A percentile compares a stretch with the other conserved stretches of the same genome.
Conservation (phyloP, 1,139 yeast species). For the Debaryomyces coudertii region DNA sequence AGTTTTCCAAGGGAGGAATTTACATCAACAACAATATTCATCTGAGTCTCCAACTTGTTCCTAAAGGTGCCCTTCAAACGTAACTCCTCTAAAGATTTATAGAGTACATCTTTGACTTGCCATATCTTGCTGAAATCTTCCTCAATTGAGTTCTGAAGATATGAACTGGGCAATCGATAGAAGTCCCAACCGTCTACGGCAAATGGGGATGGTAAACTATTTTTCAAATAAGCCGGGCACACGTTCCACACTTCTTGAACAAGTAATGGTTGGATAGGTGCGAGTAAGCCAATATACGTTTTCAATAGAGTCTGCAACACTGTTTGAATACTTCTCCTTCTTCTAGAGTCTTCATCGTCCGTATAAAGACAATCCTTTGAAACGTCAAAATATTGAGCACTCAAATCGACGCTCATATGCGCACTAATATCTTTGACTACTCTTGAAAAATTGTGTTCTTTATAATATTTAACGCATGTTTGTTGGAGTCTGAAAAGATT, state of each 20-base stretch:
- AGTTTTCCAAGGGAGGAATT: constrained; percentile 15
- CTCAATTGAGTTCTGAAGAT: constrained; percentile 33
- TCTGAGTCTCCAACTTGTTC: constrained; percentile 65
- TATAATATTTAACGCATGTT: constrained; percentile 49
- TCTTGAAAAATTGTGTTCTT: constrained; percentile 64
- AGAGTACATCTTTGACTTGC: constrained; percentile 51
- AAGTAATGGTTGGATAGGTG: constrained; percentile 82
- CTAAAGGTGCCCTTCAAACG: constrained; percentile 47
- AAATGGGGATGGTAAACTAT: constrained; percentile 53
- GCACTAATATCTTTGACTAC: constrained; percentile 65
- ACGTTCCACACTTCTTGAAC: constrained; percentile 88
- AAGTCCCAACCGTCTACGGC: constrained; percentile 43
- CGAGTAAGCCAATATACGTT: constrained; percentile 63
- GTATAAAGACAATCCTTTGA: constrained; percentile 87
- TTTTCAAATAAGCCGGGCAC: constrained; percentile 39
- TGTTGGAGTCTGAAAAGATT: constrained; percentile 54
- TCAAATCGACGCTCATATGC: constrained; percentile 74
- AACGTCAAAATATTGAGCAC: constrained; percentile 84
- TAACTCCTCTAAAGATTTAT: constrained; percentile 40
- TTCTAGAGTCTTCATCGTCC: constrained; percentile 48
- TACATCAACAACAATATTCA: constrained; percentile 36
- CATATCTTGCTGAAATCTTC: constrained; percentile 45
- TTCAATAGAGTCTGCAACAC: constrained; percentile 65
- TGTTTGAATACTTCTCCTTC: constrained; percentile 71
- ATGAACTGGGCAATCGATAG: constrained; percentile 32